Base-by-base conservation (phyloP, 2,329 filamentous ascomycete species). In the Hypoxylon sp. region DNA sequence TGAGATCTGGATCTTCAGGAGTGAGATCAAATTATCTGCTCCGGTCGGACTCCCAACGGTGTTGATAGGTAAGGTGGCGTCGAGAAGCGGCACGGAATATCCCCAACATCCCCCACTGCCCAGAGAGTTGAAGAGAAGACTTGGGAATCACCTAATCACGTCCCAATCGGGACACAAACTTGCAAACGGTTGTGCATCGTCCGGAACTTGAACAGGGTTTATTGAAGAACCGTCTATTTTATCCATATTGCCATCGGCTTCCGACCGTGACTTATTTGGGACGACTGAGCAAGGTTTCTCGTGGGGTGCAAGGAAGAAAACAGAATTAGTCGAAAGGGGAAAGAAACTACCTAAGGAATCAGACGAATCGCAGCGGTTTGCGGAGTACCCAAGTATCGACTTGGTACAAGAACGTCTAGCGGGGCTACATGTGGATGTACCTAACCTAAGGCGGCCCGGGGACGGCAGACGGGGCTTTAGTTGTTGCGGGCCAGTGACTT, bases 201-300 rank as follows among this genome's bases (percentile, higher is more conserved):
- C 68, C 68, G 68, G 59, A 13, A 56, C 22, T 49, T 59, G 25
- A 53, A 53, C 60, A 63, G 33, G 69, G 66, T 35, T 63, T 14
- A 42, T 44, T 44, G 27, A 46, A 60, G 44, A 62, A 60, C 64
- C 62, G 63, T 57, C 30, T 27, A 27, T 40, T 71, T 71, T 72
- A 72, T 69, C 68, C 70, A 71, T 62, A 69, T 72, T 64, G 50
- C 48, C 25, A 58, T 66, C 10, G 33, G 64, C 51, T 48, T 67
- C 65, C 56, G 57, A 58, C 14, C 35, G 54, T 61, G 25, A 44
- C 40, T 40, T 22, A 37, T 56, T 66, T 68, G 11, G 53, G 58
- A 63, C 55, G 27, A 61, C 37, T 30, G 33, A 37, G 33, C 58
- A 55, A 58, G 61, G 57, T 60, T 60, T 60, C 33, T 65, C 48